Base-by-base conservation (phyloP, 495 filamentous ascomycete genomes). In the Penicillium coprophilum region DNA sequence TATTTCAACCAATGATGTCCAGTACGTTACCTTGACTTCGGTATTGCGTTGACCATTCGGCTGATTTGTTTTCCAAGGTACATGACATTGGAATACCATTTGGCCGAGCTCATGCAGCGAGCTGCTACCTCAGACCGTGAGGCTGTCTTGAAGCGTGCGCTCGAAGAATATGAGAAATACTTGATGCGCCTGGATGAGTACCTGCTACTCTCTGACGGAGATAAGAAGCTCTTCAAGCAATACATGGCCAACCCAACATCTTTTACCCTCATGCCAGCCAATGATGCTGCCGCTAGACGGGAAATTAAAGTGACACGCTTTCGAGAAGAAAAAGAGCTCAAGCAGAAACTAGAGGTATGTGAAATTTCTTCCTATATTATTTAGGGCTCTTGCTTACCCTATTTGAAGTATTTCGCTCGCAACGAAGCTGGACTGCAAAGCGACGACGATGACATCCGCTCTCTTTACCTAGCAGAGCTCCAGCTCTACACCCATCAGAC, bases 301-400 rank as follows among this genome's bases (percentile, higher is more conserved):
- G 85, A 88, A 51, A 82, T 85, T 32, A 98, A 98, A 68, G 94
- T 98, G 55, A 81, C 82, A 28, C 84, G 90, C 56, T 97, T 92
- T 71, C 85, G 84, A 66, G 79, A 86, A 53, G 95, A 97, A 62
- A 96, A 94, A 59, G 87, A 90, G 49, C 72, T 98, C 39, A 94
- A 93, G 66, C 74, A 82, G 58, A 92, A 89, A 69, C 78, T 98
- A 19, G 88, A 91, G 79, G 87, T 87, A 65, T 24, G 67, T 60
- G 34, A 27, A 0, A 30, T 32, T 10, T 54, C 31, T 10, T 39
- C 15, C 53, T 30, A 19, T 4, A 38, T 15, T 54, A 2, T 34
- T 6, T 5, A 1, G 13, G 10, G 15, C 19, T 12, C 41, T 60
- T 51, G 56, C 76, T 76, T 30, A 75, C 63, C 41, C 17, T 27